These are phyloP conservation scores for Ilyonectria mors-panacis DNA, from an alignment of 2,329 filamentous ascomycete species.

Conservation along the genomic window DNA sequence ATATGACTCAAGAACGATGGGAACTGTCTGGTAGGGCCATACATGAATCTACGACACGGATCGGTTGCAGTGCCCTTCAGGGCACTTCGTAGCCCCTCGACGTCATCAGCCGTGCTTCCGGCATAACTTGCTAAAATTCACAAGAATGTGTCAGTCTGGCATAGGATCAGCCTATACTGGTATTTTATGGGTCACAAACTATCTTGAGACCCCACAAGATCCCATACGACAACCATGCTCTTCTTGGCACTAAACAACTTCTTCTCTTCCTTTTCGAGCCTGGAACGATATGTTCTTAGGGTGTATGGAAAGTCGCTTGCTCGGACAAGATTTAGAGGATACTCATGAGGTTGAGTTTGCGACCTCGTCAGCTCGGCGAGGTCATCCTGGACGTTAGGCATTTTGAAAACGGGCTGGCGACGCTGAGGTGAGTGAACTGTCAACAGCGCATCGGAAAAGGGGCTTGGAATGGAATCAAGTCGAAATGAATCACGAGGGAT, in stretches of 20 bases:
- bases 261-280: not conserved
- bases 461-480: too few relatives aligned
- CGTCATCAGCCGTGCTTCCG: not conserved
- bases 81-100: not conserved
- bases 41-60: constrained; percentile 25
- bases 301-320: constrained; percentile 12
- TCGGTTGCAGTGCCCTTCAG: constrained; percentile 1
- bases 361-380: too few relatives aligned
- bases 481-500: too few relatives aligned
- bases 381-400: not conserved
- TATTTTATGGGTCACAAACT: not conserved
- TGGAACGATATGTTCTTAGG: constrained; percentile 6
- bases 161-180: not conserved
- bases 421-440: not conserved
- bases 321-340: constrained; percentile 21
- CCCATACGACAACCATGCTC: constrained; percentile 10
- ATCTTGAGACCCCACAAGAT: constrained; percentile 5
- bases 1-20: not conserved
- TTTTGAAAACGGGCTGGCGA: not conserved
- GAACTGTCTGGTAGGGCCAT: not conserved
- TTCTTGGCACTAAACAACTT: not conserved
- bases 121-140: not conserved
- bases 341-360: not conserved
- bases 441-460: too few relatives aligned
- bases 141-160: not conserved